phyloP scores from a whole-genome alignment of 768 basidiomycete species.

The Mrakia frigida region DNA sequence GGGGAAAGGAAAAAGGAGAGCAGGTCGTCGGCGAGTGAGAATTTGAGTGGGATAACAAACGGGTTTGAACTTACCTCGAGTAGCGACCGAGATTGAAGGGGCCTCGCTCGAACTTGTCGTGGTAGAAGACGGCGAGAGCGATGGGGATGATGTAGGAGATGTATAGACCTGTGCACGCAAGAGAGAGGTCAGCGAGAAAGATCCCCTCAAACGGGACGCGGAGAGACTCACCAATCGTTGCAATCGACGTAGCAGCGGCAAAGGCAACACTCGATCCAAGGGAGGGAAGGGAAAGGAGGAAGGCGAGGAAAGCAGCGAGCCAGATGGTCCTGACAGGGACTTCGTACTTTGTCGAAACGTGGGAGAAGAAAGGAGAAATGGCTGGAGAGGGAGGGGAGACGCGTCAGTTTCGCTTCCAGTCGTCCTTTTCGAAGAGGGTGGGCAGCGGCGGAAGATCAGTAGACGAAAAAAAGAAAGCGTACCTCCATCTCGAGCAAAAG shows the following conservation, averaged over 20 bases:
- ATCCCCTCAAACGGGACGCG: too few species aligned
- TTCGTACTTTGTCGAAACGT: conserved; percentile 46
- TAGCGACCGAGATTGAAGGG: conserved; percentile 66
- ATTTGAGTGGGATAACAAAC: too few species aligned
- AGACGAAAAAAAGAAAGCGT: too few species aligned
- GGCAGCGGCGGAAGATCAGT: too few species aligned
- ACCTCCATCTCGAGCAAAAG: conserved; percentile 69
- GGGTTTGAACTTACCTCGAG: conserved; percentile 47
- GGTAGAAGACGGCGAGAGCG: conserved; percentile 59
- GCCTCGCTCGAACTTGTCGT: conserved; percentile 56
- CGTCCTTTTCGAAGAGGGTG: too few species aligned
- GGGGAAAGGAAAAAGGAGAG: too few species aligned
- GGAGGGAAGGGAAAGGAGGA: conserved; percentile 67
- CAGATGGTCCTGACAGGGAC: background rate
- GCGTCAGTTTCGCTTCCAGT: too few species aligned
- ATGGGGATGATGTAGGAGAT: conserved; percentile 73
- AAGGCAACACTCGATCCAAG: conserved; percentile 69
- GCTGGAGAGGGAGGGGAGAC: too few species aligned
- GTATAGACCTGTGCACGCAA: conserved; percentile 38
- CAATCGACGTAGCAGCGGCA: conserved; percentile 50
- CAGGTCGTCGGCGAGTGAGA: too few species aligned
- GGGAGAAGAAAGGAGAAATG: conserved; percentile 62
- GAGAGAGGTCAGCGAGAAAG: background rate
- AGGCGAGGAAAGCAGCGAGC: conserved; percentile 57
- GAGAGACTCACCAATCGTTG: conserved; percentile 59